These are phyloP conservation scores for Haplosporangium sp. DNA, from an alignment of 371 early-diverging fungal species.

Conservation along the genomic window DNA sequence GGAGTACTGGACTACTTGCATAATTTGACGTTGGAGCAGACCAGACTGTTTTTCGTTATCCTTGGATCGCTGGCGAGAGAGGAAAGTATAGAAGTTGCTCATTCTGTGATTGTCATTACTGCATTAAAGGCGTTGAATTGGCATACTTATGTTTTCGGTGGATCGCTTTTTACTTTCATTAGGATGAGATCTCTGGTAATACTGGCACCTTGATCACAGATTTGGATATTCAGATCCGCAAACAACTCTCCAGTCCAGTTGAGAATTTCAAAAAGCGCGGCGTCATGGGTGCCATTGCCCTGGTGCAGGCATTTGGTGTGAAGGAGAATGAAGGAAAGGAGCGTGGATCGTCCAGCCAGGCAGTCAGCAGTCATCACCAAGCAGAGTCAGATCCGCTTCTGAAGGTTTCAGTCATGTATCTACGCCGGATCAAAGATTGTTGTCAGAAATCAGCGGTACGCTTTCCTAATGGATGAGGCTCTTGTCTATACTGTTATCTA, in stretches of 20 bases:
- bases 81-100: slow-evolving; percentile 47
- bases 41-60: slow-evolving; percentile 75
- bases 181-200: slow-evolving; percentile 40
- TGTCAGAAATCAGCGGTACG: slow-evolving; percentile 65
- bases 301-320: slow-evolving; percentile 75
- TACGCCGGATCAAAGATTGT: slow-evolving; percentile 59
- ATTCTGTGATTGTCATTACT: no score
- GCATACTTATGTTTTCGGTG: not conserved
- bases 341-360: slow-evolving; percentile 40
- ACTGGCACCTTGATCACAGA: slow-evolving; percentile 67
- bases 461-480: not conserved
- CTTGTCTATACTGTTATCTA: not conserved
- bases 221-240: slow-evolving; percentile 80
- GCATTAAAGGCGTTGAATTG: no score
- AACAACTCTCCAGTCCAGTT: slow-evolving; percentile 81
- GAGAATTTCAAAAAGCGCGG: slow-evolving; percentile 81
- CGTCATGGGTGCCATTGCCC: slow-evolving; percentile 77
- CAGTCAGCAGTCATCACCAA: slow-evolving; percentile 24
- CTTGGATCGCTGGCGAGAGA: slow-evolving; percentile 76
- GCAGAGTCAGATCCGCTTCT: slow-evolving; percentile 59
- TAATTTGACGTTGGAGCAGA: slow-evolving; percentile 71
- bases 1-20: slow-evolving; percentile 85
- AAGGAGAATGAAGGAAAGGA: slow-evolving; percentile 35
- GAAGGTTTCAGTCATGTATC: slow-evolving; percentile 57
- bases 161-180: not conserved